These are phyloP conservation scores for Candida caryicola DNA, from an alignment of 805 yeast species.

Conservation along the genomic window DNA sequence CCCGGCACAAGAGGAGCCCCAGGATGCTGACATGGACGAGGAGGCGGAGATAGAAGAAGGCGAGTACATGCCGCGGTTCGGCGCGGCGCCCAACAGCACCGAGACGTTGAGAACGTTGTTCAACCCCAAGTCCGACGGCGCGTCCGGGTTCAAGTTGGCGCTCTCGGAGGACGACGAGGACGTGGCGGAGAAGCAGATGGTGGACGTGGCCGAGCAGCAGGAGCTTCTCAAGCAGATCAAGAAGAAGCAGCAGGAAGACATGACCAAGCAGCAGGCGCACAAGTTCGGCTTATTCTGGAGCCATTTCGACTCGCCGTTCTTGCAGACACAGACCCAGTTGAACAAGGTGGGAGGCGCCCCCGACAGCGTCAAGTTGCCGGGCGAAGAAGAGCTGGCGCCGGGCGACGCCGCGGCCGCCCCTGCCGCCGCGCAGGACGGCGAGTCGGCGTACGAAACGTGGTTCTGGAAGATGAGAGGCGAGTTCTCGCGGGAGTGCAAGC, in stretches of 20 bases:
- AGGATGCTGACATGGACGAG: constrained; percentile 7
- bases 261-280: constrained; percentile 17
- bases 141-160: constrained; percentile 39
- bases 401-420: constrained; percentile 8
- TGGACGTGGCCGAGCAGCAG: constrained; percentile 22
- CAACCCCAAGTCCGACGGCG: constrained; percentile 31
- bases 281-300: constrained; percentile 67
- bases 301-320: constrained; percentile 82
- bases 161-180: constrained; percentile 46
- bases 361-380: constrained; percentile 34
- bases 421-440: constrained; percentile 31
- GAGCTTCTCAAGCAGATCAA: constrained; percentile 30
- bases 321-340: constrained; percentile 80
- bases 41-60: constrained; percentile 24
- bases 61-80: constrained; percentile 57
- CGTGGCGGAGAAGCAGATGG: constrained; percentile 24
- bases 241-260: constrained; percentile 28
- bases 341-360: constrained; percentile 47
- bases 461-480: constrained; percentile 85
- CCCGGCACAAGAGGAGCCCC: constrained; percentile 5
- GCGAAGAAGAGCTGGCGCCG: constrained; percentile 23
- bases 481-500: constrained; percentile 70
- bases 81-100: constrained; percentile 42
- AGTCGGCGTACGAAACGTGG: constrained; percentile 61
- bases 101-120: constrained; percentile 63